phyloP scores from a whole-genome alignment of 192 early-diverging fungal species.

The Podila verticillata region DNA sequence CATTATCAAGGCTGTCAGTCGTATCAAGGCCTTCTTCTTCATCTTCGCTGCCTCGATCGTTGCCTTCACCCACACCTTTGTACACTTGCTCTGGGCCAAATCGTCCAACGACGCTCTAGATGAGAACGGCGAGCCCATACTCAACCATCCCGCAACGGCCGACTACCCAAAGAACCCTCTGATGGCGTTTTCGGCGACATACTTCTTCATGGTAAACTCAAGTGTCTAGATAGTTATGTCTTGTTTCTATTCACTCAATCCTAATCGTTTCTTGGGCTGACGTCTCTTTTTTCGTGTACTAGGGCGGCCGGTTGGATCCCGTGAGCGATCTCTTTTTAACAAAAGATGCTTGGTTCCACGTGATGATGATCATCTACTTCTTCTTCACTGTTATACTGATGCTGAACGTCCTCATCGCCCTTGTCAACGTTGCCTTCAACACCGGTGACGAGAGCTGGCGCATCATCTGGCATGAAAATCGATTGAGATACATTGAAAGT shows the following conservation, averaged over 20 bases:
- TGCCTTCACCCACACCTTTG: slow-evolving; percentile 20
- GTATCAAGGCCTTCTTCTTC: slow-evolving; percentile 39
- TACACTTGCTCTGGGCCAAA: slow-evolving; percentile 18
- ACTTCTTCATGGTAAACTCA: slow-evolving; percentile 33
- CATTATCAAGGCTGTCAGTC: slow-evolving; percentile 8
- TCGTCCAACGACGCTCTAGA: background rate
- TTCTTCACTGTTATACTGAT: slow-evolving; percentile 34
- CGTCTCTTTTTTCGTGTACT: background rate
- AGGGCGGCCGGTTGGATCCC: background rate
- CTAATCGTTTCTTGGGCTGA: background rate
- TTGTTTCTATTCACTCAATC: background rate
- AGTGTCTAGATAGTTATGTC: background rate
- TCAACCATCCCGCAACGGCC: background rate
- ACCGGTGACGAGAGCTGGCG: slow-evolving; percentile 21
- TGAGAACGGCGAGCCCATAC: background rate
- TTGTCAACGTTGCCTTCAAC: slow-evolving; percentile 32
- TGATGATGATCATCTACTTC: slow-evolving; percentile 29
- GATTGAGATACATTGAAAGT: slow-evolving; percentile 17
- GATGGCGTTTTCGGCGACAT: slow-evolving; percentile 15
- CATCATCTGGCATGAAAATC: slow-evolving; percentile 19
- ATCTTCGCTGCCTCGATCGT: slow-evolving; percentile 29
- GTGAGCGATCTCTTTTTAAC: background rate
- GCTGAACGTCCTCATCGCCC: slow-evolving; percentile 35
- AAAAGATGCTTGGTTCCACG: slow-evolving; percentile 7
- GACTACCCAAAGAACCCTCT: slow-evolving; percentile 10